Evolutionary conservation across 2,329 filamentous ascomycete species (phyloP).

Genomic region (Ceratocystis cacaofunesta): DNA sequence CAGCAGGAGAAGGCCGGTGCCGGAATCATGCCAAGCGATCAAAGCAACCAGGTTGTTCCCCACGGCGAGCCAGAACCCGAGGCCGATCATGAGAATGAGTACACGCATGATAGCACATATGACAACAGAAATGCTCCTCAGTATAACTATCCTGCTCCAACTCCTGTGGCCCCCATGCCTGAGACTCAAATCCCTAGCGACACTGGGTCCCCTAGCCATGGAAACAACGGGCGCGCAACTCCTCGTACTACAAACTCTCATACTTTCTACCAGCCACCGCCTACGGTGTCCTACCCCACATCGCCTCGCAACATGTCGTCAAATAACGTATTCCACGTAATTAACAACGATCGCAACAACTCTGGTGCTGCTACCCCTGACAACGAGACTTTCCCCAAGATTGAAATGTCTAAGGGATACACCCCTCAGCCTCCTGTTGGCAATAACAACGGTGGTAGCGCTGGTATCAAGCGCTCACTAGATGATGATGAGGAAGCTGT

Average conservation of each 20-base stretch:
- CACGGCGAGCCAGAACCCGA: constrained; percentile 48
- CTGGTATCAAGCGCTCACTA: constrained; percentile 32
- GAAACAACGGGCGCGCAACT: constrained; percentile 63
- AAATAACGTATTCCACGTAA: constrained; percentile 77
- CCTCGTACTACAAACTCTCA: constrained; percentile 61
- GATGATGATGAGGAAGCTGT: constrained; percentile 46
- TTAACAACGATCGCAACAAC: constrained; percentile 59
- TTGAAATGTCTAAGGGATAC: constrained; percentile 49
- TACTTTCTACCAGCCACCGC: constrained; percentile 52
- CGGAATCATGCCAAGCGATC: constrained; percentile 40
- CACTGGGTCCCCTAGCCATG: constrained; percentile 54
- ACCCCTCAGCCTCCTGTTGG: constrained; percentile 44
- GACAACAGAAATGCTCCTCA: constrained; percentile 49
- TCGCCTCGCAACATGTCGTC: constrained; percentile 59
- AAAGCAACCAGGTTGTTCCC: constrained; percentile 38
- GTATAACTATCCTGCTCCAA: constrained; percentile 63
- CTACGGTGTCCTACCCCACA: constrained; percentile 56
- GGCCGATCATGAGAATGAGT: constrained; percentile 67
- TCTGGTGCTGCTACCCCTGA: constrained; percentile 49
- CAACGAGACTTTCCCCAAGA: constrained; percentile 55
- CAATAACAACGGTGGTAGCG: constrained; percentile 44
- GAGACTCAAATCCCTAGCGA: constrained; percentile 73
- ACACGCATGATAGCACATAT: constrained; percentile 70
- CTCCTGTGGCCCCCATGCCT: constrained; percentile 49
- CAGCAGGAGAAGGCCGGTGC: constrained; percentile 49